Evolutionary conservation across 805 yeast species (phyloP).

Genomic region (Phaffomyces opuntiae): DNA sequence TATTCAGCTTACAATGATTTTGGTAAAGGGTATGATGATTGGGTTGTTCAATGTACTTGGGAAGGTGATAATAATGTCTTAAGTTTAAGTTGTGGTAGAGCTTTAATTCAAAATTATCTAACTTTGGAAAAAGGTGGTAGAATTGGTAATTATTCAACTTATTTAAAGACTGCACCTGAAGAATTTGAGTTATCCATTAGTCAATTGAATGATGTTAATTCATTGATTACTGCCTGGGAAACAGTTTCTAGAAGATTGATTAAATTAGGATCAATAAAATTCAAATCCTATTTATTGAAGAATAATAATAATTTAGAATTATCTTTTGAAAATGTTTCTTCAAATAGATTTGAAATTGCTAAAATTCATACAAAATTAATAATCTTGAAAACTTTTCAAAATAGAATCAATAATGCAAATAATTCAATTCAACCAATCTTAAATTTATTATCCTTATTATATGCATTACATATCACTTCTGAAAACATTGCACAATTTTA

Average conservation of each 20-base stretch:
- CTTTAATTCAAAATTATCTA: slow-evolving; percentile 36
- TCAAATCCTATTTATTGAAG: slow-evolving; percentile 8
- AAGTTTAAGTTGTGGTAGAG: slow-evolving; percentile 76
- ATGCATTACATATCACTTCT: slow-evolving; percentile 49
- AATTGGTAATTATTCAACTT: slow-evolving; percentile 21
- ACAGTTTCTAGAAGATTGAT: slow-evolving; percentile 23
- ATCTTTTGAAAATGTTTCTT: slow-evolving; percentile 20
- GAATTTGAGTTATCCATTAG: slow-evolving; percentile 12
- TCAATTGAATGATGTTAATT: slow-evolving; percentile 10
- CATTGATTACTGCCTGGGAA: slow-evolving; percentile 25
- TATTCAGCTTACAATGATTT: slow-evolving; percentile 85
- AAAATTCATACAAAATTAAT: slow-evolving; percentile 32
- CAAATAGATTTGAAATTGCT: slow-evolving; percentile 22
- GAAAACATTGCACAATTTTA: slow-evolving; percentile 62
- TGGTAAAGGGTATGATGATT: slow-evolving; percentile 79
- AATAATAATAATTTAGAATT: slow-evolving; percentile 9
- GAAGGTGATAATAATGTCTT: slow-evolving; percentile 92
- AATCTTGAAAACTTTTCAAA: slow-evolving; percentile 26
- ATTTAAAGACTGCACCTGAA: slow-evolving; percentile 17
- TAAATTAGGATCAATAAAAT: slow-evolving; percentile 11
- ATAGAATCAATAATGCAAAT: slow-evolving; percentile 26
- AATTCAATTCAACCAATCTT: slow-evolving; percentile 34
- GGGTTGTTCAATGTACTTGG: slow-evolving; percentile 97
- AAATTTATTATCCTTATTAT: slow-evolving; percentile 48
- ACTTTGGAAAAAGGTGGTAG: slow-evolving; percentile 27